phyloP scores from a whole-genome alignment of 2,329 filamentous ascomycete genomes.

The Apiospora rasikravindrae region DNA sequence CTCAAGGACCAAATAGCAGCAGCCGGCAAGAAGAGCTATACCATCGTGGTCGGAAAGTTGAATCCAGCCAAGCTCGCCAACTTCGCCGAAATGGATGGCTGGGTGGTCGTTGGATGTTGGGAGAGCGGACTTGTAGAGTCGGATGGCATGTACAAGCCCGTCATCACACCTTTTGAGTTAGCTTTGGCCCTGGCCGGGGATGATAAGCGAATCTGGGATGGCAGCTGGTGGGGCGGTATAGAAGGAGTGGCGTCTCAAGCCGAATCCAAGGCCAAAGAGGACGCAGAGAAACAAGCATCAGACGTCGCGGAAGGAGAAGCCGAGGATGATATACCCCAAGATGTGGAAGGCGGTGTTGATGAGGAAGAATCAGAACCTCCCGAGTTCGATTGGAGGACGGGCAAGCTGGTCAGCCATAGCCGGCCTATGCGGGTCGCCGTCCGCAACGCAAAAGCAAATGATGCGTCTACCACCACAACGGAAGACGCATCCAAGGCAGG shows the following conservation, averaged over 20 bases:
- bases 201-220: slow-evolving; percentile 80
- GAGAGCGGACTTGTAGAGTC: slow-evolving; percentile 92
- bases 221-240: slow-evolving; percentile 88
- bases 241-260: slow-evolving; percentile 63
- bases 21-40: slow-evolving; percentile 93
- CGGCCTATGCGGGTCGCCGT: slow-evolving; percentile 69
- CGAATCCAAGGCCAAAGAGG: slow-evolving; percentile 25
- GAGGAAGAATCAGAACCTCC: slow-evolving; percentile 79
- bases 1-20: slow-evolving; percentile 74
- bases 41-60: slow-evolving; percentile 94
- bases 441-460: slow-evolving; percentile 33
- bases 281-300: slow-evolving; percentile 20
- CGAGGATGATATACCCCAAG: slow-evolving; percentile 24
- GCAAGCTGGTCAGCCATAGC: slow-evolving; percentile 78
- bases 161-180: slow-evolving; percentile 95
- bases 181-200: slow-evolving; percentile 78
- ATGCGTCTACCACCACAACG: slow-evolving; percentile 28
- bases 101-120: slow-evolving; percentile 98
- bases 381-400: slow-evolving; percentile 90
- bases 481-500: slow-evolving; percentile 29
- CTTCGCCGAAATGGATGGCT: slow-evolving; percentile 92
- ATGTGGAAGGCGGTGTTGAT: slow-evolving; percentile 52
- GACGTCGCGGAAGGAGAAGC: background rate
- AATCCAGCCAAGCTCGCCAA: slow-evolving; percentile 97
- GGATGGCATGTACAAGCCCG: slow-evolving; percentile 83